Conservation (phyloP, 2,329 filamentous ascomycete species). For the Didymella sp. region DNA sequence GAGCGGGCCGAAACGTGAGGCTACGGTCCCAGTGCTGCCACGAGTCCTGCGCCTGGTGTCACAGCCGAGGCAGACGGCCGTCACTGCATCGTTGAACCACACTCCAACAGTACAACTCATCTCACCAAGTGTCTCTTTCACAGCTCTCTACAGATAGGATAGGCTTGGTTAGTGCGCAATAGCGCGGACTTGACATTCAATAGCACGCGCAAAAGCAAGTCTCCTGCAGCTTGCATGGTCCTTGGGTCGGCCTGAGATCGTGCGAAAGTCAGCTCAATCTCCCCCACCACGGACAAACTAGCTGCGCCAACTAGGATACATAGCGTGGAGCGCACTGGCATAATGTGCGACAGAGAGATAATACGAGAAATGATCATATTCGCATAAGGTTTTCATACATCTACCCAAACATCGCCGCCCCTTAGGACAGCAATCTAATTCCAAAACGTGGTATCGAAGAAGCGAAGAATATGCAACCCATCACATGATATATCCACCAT, state of each 20-base stretch:
- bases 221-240: constrained; percentile 11
- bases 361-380: constrained; percentile 9
- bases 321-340: not conserved
- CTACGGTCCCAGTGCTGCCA: constrained; percentile 17
- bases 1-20: constrained; percentile 16
- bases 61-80: constrained; percentile 1
- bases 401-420: constrained; percentile 8
- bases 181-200: constrained; percentile 10
- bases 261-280: constrained; percentile 10
- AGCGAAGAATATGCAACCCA: not conserved
- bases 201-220: constrained; percentile 12
- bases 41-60: constrained; percentile 5
- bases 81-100: not conserved
- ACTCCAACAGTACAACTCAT: constrained; percentile 3
- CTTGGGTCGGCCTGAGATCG: not conserved
- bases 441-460: constrained; percentile 11
- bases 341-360: not conserved
- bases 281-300: not conserved
- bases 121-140: not conserved
- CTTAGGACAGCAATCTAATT: constrained; percentile 2
- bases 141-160: constrained; percentile 1
- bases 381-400: constrained; percentile 12
- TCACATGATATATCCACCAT: not conserved
- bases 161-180: not conserved
- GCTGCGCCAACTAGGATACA: no score